Evolutionary conservation across 352 stramenopile genomes (phyloP).

Genomic region (Plasmopara viticola): DNA sequence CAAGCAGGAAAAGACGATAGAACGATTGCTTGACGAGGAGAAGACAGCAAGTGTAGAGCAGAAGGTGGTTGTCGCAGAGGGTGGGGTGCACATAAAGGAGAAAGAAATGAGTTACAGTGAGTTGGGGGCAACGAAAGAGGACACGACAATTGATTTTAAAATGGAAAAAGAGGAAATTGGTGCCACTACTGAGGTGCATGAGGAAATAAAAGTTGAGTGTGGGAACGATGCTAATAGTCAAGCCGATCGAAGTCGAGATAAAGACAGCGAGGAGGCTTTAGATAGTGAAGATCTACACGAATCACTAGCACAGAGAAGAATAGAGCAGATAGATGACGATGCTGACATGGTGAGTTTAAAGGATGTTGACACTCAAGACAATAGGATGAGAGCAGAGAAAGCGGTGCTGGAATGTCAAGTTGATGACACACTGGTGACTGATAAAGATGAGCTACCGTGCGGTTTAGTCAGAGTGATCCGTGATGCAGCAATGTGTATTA

Average conservation of each 20-base stretch:
- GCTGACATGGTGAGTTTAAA: slow-evolving; percentile 2
- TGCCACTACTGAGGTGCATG: not conserved
- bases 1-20: slow-evolving; percentile 11
- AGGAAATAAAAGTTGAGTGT: not conserved
- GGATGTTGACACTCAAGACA: not conserved
- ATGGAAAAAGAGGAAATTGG: not conserved
- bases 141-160: not conserved
- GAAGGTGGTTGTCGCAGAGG: not conserved
- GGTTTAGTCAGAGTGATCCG: slow-evolving; percentile 6
- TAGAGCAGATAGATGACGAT: not conserved
- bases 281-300: not conserved
- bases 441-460: slow-evolving; percentile 6
- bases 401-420: not conserved
- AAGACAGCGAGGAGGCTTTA: not conserved
- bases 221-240: not conserved
- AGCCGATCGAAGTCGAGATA: too few species aligned
- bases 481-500: slow-evolving; percentile 8
- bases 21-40: slow-evolving; percentile 1
- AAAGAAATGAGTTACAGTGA: not conserved
- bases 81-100: not conserved
- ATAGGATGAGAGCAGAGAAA: not conserved
- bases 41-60: slow-evolving; percentile 1
- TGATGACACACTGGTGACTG: not conserved
- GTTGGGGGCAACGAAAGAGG: not conserved
- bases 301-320: not conserved